phyloP scores from a whole-genome alignment of 2,329 filamentous ascomycete species.

The Pleurostoma richardsiae region DNA sequence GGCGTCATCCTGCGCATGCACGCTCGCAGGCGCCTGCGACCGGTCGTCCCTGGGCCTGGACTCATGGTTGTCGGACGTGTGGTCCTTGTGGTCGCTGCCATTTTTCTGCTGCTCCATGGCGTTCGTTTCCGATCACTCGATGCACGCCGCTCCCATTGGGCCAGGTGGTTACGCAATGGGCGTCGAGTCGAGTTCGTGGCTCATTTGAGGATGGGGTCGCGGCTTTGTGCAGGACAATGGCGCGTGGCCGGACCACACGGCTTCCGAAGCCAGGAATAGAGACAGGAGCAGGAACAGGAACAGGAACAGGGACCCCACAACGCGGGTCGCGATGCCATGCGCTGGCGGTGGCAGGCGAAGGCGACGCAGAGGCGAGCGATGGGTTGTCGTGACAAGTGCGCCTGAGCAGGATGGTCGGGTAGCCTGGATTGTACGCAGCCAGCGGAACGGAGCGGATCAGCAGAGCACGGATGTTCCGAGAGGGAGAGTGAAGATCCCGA shows the following conservation, averaged over 20 bases:
- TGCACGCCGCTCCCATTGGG: constrained; percentile 34
- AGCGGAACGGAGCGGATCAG: too few species aligned
- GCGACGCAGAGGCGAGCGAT: too few species aligned
- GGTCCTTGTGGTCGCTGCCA: constrained; percentile 31
- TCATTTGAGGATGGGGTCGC: constrained; percentile 32
- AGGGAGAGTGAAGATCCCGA: too few species aligned
- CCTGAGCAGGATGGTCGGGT: too few species aligned
- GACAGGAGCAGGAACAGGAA: too few species aligned
- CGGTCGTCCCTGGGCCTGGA: constrained; percentile 21
- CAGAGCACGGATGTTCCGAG: too few species aligned
- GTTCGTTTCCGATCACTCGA: constrained; percentile 25
- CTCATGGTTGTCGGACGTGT: constrained; percentile 28
- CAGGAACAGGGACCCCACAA: too few species aligned
- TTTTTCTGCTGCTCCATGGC: constrained; percentile 19
- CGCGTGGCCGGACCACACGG: constrained; percentile 1
- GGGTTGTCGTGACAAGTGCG: too few species aligned
- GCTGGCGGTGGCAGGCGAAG: too few species aligned
- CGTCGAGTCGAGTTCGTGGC: constrained; percentile 29
- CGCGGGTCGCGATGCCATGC: too few species aligned
- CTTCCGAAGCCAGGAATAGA: too few species aligned
- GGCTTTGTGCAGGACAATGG: constrained; percentile 33
- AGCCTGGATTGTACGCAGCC: too few species aligned
- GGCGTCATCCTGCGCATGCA: constrained; percentile 20
- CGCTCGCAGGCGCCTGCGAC: constrained; percentile 8
- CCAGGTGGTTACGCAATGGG: constrained; percentile 36